Conservation (phyloP, 2,329 filamentous ascomycete genomes). For the Trichoderma atrobrunneum region DNA sequence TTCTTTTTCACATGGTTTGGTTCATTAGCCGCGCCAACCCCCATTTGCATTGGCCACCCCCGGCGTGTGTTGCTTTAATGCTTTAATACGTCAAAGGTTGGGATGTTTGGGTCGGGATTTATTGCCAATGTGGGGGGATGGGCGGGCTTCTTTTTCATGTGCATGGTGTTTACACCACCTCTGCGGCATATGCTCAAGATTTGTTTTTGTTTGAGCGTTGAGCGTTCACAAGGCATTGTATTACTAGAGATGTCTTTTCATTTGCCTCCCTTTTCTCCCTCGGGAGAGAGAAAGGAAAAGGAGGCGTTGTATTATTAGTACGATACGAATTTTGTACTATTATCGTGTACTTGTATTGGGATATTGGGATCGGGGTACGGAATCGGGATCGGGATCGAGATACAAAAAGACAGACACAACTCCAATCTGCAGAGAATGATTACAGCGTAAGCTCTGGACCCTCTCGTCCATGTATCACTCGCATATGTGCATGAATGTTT, state of each 20-base stretch:
- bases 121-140: not conserved
- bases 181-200: not conserved
- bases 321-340: not conserved
- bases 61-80: conserved; percentile 1
- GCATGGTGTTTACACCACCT: not conserved
- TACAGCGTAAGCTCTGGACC: not conserved
- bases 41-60: not conserved
- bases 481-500: not conserved
- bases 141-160: not conserved
- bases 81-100: not conserved
- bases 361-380: not conserved
- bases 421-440: conserved; percentile 11
- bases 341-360: not conserved
- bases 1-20: not conserved
- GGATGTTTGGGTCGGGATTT: not conserved
- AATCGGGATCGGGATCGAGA: not conserved
- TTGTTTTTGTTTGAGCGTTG: conserved; percentile 8
- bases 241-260: not conserved
- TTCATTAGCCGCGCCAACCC: not conserved
- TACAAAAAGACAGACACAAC: conserved; percentile 6
- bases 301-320: not conserved
- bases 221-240: conserved; percentile 17
- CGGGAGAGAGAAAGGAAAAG: not conserved
- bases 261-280: not conserved
- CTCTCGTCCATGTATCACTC: not conserved